Evolutionary conservation across 2,329 filamentous ascomycete species (phyloP).

Genomic region (Xylariaceae sp.): DNA sequence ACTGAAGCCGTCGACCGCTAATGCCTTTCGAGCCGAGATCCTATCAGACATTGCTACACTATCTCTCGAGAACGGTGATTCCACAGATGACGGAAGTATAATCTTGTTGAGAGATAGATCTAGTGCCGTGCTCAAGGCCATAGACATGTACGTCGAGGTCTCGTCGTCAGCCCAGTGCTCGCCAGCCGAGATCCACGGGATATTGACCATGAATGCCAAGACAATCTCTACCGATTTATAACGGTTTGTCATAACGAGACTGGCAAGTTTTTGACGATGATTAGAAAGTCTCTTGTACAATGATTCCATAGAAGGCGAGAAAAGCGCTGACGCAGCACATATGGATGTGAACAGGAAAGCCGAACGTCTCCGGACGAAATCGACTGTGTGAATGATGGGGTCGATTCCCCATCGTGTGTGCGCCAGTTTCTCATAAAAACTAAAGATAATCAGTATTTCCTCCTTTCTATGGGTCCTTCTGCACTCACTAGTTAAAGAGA

Average conservation of each 20-base stretch:
- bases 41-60: conserved; percentile 61
- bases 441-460: conserved; percentile 25
- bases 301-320: conserved; percentile 59
- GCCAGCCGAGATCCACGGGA: conserved; percentile 70
- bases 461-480: neutral
- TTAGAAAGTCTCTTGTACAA: conserved; percentile 62
- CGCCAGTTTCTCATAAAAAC: conserved; percentile 65
- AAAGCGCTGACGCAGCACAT: conserved; percentile 63
- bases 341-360: conserved; percentile 70
- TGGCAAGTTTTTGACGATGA: conserved; percentile 59
- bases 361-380: conserved; percentile 63
- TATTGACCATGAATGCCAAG: conserved; percentile 69
- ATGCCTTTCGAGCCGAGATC: conserved; percentile 61
- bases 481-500: conserved; percentile 60
- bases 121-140: conserved; percentile 64
- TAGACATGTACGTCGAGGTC: conserved; percentile 66
- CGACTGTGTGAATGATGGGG: conserved; percentile 58
- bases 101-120: conserved; percentile 69
- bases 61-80: conserved; percentile 40
- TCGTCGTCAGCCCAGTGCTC: conserved; percentile 67
- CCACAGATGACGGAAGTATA: conserved; percentile 49
- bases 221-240: conserved; percentile 70
- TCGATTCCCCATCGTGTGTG: conserved; percentile 74
- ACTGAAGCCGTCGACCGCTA: conserved; percentile 64
- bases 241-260: conserved; percentile 56